Percentiles rank a stretch among this genome's conserved stretches.
Conservation (phyloP, 2,329 filamentous ascomycete species). For the Epichloe baconii region DNA sequence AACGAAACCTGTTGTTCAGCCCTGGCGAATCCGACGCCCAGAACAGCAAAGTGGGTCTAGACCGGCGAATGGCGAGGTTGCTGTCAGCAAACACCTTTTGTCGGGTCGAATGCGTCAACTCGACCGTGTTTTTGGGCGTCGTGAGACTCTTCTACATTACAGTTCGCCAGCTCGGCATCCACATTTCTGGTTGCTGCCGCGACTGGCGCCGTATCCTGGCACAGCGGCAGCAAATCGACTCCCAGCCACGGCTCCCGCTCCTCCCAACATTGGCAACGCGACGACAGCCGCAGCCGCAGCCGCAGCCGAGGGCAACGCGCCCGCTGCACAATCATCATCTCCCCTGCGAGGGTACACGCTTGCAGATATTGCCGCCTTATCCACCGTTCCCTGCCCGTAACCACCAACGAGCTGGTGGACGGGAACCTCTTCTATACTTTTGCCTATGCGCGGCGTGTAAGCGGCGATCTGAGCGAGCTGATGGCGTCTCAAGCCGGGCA, state of each 20-base stretch:
- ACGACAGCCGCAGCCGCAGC: background rate
- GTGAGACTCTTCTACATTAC: conserved; percentile 6
- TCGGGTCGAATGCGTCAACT: conserved; percentile 19
- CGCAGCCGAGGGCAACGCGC: conserved; percentile 5
- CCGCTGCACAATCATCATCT: conserved; percentile 9
- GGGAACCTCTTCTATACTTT: conserved; percentile 20
- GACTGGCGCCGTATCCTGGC: conserved; percentile 4
- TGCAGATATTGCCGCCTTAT: conserved; percentile 18
- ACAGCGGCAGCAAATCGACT: background rate
- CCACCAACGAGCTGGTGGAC: conserved; percentile 18
- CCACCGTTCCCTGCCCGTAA: conserved; percentile 20
- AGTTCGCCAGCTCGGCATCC: conserved; percentile 1
- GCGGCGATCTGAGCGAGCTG: conserved; percentile 17
- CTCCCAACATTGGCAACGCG: background rate
- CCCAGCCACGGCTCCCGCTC: background rate
- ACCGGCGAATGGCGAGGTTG: conserved; percentile 20
- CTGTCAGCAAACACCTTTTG: conserved; percentile 22
- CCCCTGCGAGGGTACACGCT: conserved; percentile 19
- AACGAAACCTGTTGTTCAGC: conserved; percentile 7
- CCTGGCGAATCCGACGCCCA: conserved; percentile 23
- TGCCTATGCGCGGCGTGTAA: conserved; percentile 15
- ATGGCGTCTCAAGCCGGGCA: conserved; percentile 11
- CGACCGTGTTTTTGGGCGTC: conserved; percentile 9
- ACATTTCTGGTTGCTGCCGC: conserved; percentile 7
- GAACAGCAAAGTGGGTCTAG: conserved; percentile 21